Conservation (phyloP, 352 stramenopile genomes). For the Phytophthora cajani region DNA sequence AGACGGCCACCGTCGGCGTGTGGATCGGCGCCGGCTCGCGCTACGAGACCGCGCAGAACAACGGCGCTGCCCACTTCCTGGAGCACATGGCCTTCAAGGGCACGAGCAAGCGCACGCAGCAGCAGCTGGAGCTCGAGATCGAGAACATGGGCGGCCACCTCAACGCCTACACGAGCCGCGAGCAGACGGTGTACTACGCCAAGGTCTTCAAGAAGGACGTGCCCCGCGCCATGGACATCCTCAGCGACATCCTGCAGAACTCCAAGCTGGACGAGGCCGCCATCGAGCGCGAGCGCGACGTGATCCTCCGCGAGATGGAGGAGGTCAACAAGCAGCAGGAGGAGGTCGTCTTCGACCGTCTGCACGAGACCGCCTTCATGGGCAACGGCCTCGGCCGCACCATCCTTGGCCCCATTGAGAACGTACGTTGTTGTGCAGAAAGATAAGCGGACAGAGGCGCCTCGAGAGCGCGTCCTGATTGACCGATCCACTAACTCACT, state of each 20-base stretch:
- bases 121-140: conserved; percentile 99
- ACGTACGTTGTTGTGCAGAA: conserved; percentile 84
- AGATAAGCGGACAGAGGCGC: background rate
- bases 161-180: conserved; percentile 98
- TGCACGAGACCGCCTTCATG: conserved; percentile 99
- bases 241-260: conserved; percentile 99
- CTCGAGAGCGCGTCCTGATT: background rate
- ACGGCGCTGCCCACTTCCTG: conserved; percentile 99
- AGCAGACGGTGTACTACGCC: conserved; percentile 99
- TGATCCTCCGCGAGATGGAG: conserved; percentile 99
- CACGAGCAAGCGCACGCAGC: conserved; percentile 96
- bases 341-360: conserved; percentile 98
- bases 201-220: conserved; percentile 99
- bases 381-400: conserved; percentile 97
- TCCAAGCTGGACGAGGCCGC: conserved; percentile 96
- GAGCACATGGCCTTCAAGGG: conserved; percentile 99
- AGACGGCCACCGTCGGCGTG: conserved; percentile 98
- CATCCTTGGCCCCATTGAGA: conserved; percentile 98
- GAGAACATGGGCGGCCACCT: conserved; percentile 99
- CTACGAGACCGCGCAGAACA: conserved; percentile 99
- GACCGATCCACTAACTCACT: conserved; percentile 7
- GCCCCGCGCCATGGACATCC: conserved; percentile 97
- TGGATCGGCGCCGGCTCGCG: conserved; percentile 97
- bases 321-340: conserved; percentile 99
- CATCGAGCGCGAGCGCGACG: conserved; percentile 98